A percentile compares a stretch with the other conserved stretches of the same genome.
phyloP scores from a whole-genome alignment of 352 stramenopile species.

The Phytophthora idaei region DNA sequence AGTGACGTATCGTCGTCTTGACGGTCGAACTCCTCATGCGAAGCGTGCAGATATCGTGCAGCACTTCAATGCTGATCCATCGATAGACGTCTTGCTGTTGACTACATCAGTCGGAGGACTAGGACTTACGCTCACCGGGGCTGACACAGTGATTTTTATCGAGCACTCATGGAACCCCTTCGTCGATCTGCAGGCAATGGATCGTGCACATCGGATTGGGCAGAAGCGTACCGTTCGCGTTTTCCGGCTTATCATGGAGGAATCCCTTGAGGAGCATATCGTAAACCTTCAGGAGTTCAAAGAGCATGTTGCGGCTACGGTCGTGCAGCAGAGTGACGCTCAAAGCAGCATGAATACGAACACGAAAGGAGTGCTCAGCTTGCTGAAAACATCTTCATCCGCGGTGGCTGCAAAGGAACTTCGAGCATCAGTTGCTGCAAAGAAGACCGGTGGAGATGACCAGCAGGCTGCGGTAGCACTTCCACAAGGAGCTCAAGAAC shows the following conservation, averaged over 20 bases:
- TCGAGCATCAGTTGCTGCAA: conserved; percentile 7
- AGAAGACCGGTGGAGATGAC: conserved; percentile 5
- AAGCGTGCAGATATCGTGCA: conserved; percentile 87
- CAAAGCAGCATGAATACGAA: conserved; percentile 66
- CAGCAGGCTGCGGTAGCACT: conserved; percentile 19
- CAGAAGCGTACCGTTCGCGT: conserved; percentile 76
- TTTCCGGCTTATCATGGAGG: conserved; percentile 79
- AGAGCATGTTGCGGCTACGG: conserved; percentile 64
- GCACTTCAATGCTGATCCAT: conserved; percentile 92
- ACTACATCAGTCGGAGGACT: conserved; percentile 96
- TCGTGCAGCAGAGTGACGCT: conserved; percentile 60
- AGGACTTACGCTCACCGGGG: conserved; percentile 96
- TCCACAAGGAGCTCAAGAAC: conserved; percentile 40
- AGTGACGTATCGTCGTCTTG: conserved; percentile 90
- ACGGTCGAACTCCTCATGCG: conserved; percentile 85
- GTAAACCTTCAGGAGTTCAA: conserved; percentile 85
- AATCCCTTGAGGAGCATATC: conserved; percentile 81
- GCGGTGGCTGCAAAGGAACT: conserved; percentile 44
- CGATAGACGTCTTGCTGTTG: conserved; percentile 94
- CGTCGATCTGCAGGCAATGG: conserved; percentile 94
- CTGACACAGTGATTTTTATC: conserved; percentile 98
- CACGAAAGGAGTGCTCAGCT: conserved; percentile 65
- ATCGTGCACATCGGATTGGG: conserved; percentile 81
- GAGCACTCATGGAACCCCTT: conserved; percentile 99
- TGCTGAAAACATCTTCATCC: conserved; percentile 63